Base-by-base conservation (phyloP, 345 rosid species). In the Linum usitatissimum region DNA sequence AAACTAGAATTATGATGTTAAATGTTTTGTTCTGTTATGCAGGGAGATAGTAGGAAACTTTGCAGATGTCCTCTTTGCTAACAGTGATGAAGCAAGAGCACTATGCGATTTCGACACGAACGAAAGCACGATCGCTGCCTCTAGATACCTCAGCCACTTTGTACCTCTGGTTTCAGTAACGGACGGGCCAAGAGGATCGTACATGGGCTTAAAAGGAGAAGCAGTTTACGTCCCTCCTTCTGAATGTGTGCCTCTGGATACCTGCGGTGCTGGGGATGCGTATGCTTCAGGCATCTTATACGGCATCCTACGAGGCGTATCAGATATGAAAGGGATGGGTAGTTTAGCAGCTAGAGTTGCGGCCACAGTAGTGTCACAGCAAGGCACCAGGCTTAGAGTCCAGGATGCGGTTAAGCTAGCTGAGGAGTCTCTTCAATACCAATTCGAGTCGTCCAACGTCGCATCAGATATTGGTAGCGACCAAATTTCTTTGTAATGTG, bases 261-360 rank as follows among this genome's bases (percentile, higher is more conserved):
- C 95, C 0, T 87, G 98, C 57, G 96, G 98, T 57, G 96, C 96
- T 0, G 98, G 98, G 59, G 95, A 92, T 68, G 96, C 96, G 6
- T 92, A 87, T 18, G 96, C 98, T 60, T 84, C 98, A 3, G 96
- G 98, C 39, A 82, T 92, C 63, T 75, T 92, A 66, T 92, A 89
- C 12, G 84, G 97, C 57, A 79, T 89, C 74, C 69, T 84, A 58
- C 79, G 78, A 28, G 98, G 98, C 6, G 71, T 76, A 40, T 81
- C 91, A 0, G 91, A 92, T 77, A 63, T 92, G 66, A 89, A 83
- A 76, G 83, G 85, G 40, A 82, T 92, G 74, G 98, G 98, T 57
- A 45, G 87, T 23, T 71, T 89, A 76, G 98, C 98, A 17, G 88
- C 95, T 59, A 84, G 83, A 60, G 86, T 83, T 19, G 96, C 98